Base-by-base conservation (phyloP, 2,329 filamentous ascomycete species). In the Tolypocladium nubicola region DNA sequence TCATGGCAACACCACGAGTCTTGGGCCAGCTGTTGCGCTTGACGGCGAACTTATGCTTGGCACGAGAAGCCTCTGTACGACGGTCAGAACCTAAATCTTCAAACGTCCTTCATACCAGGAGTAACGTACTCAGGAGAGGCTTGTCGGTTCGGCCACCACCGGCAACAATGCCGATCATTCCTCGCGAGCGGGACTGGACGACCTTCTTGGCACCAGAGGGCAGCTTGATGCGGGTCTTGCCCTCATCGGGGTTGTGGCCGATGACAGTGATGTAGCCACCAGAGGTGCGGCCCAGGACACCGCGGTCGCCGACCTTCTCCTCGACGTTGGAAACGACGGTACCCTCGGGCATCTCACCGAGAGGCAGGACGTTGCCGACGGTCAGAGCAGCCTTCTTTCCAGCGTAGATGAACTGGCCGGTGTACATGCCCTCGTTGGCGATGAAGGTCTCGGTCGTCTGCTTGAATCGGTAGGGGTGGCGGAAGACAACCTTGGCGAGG, bases 1-100 rank as follows among this genome's bases (percentile, higher is more conserved):
- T 99, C 94, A 99, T 99, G 80, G 94, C 94, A 88, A 99, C 94
- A 97, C 94, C 94, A 94, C 94, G 93, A 85, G 94, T 99, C 90
- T 96, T 97, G 81, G 94, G 94, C 94, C 94, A 99, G 76, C 87
- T 93, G 90, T 99, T 97, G 77, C 94, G 91, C 91, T 99, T 99
- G 83, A 97, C 95, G 70, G 92, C 91, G 83, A 96, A 99, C 89
- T 99, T 99, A 78, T 97, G 93, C 90, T 97, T 99, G 74, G 94
- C 94, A 76, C 94, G 90, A 74, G 93, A 97, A 73, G 94, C 94
- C 93, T 99, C 86, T 89, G 83, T 79, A 50, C 38, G 7, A 52
- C 10, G 2, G 52, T 60, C 23, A 60, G 58, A 33, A 59, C 57
- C 14, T 11, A 1, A 16, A 41, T 4, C n/a, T 3, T 13, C 21